Evolutionary conservation across 2,329 filamentous ascomycete species (phyloP).

Genomic region (Penicillium sp.): DNA sequence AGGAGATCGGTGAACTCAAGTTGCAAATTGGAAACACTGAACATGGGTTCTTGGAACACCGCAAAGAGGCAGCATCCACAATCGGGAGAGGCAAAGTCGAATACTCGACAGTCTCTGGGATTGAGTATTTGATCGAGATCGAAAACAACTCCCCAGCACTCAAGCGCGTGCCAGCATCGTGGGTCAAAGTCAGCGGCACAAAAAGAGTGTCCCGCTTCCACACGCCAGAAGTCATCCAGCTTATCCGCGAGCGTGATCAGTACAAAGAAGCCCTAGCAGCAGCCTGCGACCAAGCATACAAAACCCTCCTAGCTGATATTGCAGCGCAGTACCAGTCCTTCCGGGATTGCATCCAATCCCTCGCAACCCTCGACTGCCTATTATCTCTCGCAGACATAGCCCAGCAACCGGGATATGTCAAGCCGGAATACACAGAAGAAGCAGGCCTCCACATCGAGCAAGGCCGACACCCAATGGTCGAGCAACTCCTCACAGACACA

Average conservation of each 20-base stretch:
- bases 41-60: conserved; percentile 79
- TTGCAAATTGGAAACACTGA: conserved; percentile 89
- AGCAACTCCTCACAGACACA: conserved; percentile 77
- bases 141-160: conserved; percentile 69
- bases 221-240: conserved; percentile 80
- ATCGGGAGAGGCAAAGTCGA: conserved; percentile 71
- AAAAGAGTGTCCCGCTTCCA: conserved; percentile 92
- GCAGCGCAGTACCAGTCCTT: conserved; percentile 83
- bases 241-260: conserved; percentile 86
- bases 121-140: conserved; percentile 93
- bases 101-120: conserved; percentile 82
- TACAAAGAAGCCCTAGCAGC: conserved; percentile 91
- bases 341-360: conserved; percentile 80
- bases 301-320: conserved; percentile 68
- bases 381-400: conserved; percentile 83
- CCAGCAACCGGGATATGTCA: conserved; percentile 80
- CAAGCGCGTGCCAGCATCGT: conserved; percentile 87
- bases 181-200: conserved; percentile 91
- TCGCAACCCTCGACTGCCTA: conserved; percentile 86
- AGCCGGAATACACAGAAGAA: conserved; percentile 66
- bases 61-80: conserved; percentile 66
- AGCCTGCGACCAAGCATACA: conserved; percentile 84
- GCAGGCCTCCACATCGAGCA: conserved; percentile 68
- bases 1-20: conserved; percentile 85
- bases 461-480: conserved; percentile 93